These are phyloP conservation scores for Scheffersomyces insectosa DNA, from an alignment of 1,139 yeast genomes.

Conservation along the genomic window DNA sequence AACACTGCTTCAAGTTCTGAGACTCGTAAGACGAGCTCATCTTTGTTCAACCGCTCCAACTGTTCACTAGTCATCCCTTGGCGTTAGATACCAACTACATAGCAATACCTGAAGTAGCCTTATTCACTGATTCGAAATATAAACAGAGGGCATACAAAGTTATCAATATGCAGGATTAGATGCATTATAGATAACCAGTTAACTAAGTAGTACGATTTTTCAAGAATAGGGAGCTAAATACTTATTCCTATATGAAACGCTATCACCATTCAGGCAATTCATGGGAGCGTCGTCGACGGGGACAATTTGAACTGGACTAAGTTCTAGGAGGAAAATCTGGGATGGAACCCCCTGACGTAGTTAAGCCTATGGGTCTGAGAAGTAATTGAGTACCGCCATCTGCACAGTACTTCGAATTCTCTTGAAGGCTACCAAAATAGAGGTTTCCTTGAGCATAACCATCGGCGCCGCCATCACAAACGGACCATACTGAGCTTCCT, in stretches of 20 bases:
- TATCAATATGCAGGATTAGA: no score
- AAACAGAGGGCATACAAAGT: no score
- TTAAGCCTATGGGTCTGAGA: background rate
- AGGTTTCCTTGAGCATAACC: background rate
- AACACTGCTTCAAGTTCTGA: constrained; percentile 39
- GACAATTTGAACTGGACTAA: no score
- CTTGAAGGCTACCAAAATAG: background rate
- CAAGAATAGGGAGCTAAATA: no score
- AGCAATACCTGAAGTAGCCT: no score
- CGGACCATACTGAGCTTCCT: background rate
- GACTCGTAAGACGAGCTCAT: constrained; percentile 30
- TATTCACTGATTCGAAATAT: no score
- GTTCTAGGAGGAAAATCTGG: background rate
- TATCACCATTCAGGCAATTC: no score
- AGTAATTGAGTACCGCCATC: background rate
- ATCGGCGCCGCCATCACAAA: background rate
- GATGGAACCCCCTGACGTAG: background rate
- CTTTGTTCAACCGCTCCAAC: constrained; percentile 21
- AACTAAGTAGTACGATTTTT: no score
- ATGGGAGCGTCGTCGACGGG: no score
- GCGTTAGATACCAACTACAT: no score
- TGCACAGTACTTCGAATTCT: background rate
- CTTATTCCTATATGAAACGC: no score
- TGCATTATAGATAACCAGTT: no score
- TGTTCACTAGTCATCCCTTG: constrained; percentile 4